Percentiles rank a stretch among this genome's conserved stretches.
Evolutionary conservation across 176 grass and related monocot species (phyloP).

Genomic region (Musa schizocarpa): DNA sequence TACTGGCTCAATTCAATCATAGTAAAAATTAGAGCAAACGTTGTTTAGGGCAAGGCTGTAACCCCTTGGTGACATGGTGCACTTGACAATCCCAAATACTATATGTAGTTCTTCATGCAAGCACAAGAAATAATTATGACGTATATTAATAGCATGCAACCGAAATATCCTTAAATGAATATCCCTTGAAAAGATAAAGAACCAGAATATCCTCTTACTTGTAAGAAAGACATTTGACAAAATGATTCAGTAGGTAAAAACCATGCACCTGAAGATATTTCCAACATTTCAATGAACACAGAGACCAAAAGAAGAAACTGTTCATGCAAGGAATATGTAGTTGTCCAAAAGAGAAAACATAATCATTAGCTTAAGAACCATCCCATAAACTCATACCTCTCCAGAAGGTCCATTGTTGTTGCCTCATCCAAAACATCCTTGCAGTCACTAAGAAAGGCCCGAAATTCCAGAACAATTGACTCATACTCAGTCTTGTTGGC

Average conservation of each 20-base stretch:
- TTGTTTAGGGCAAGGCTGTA: too few species aligned
- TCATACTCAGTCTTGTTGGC: constrained; percentile 51
- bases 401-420: constrained; percentile 85
- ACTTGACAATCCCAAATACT: too few species aligned
- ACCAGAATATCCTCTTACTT: background rate
- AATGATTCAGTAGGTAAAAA: background rate
- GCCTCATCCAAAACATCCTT: constrained; percentile 97
- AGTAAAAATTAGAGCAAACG: too few species aligned
- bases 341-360: too few species aligned
- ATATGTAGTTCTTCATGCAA: too few species aligned
- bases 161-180: background rate
- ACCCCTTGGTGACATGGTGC: too few species aligned
- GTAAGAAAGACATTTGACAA: background rate
- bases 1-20: too few species aligned
- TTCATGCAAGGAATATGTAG: background rate
- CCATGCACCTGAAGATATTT: background rate
- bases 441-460: constrained; percentile 88
- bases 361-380: background rate
- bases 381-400: constrained; percentile 44
- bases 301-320: background rate
- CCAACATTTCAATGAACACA: background rate
- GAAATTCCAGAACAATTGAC: constrained; percentile 72
- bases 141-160: background rate
- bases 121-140: background rate
- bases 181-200: background rate